Conservation (phyloP, 75 land plant species). For the Picea sitchensis region DNA sequence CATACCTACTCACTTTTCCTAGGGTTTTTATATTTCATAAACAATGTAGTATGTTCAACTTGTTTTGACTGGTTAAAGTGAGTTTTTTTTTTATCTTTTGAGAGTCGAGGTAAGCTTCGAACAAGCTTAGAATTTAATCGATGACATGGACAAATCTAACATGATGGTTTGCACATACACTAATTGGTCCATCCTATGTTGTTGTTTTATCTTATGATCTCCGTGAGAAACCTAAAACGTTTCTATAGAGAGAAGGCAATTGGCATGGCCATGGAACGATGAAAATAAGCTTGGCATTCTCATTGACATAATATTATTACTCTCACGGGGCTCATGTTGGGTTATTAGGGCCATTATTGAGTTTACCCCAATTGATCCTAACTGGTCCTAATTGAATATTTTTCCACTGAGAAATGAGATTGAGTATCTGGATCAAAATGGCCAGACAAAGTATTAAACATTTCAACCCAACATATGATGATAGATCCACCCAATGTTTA, state of each 20-base stretch:
- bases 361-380: neutral
- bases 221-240: neutral
- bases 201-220: neutral
- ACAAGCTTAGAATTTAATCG: neutral
- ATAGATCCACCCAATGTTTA: no score
- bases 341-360: conserved; percentile 7
- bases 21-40: no score
- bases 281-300: neutral
- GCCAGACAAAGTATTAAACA: no score
- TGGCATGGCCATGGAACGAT: neutral
- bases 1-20: no score
- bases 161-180: neutral
- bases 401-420: no score
- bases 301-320: neutral
- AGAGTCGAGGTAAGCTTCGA: no score
- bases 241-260: neutral
- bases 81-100: no score
- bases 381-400: no score
- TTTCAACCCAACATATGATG: no score
- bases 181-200: neutral
- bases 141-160: neutral
- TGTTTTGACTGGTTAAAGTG: no score
- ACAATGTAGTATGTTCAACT: no score
- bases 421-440: no score
- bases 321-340: neutral